Evolutionary conservation across 768 basidiomycete species (phyloP), one percentile per base, ranked within the genome.

Genomic region (Hortiboletus campestris): DNA sequence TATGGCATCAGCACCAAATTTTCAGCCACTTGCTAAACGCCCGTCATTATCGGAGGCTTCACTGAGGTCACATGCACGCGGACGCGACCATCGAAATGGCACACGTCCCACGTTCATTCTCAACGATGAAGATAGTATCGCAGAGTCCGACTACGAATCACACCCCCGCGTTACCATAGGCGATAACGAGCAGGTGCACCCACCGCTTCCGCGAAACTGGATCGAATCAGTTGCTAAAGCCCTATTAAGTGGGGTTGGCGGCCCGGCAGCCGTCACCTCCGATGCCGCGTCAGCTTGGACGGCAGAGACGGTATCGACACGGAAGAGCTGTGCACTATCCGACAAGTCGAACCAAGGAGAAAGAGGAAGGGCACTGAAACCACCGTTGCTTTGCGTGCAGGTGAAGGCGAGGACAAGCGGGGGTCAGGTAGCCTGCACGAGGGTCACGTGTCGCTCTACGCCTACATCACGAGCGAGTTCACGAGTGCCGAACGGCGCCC

Each of bases 201-300:
- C 84, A n/a, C 83, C 86, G 5, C 73, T 89, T 32, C 86, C 88
- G 4, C 67, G 76, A 9, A 81, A 81, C n/a, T 90, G 88, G 88
- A 72, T 89, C 22, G 84, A 86, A 64, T 80, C 76, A 2, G 85
- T 89, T n/a, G 78, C 86, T 10, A 82, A 78, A 51, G 86, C 86
- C 0, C 76, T 89, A 10, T 72, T 84, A n/a, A 78, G 78, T 43
- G 81, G 82, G 19, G 79, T 78, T 4, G 66, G 73, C 35, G 80
- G 75, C 5, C 47, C 63, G 73, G 56, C 51, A 0, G 46, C 45
- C 56, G 67, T 80, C 6, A 77, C 53, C 38, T 57, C 63, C 54
- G 57, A 62, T 50, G 46, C 68, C 41, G 68, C 62, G 10, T 73
- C 62, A 2, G 58, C 56, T 28, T 55, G 49, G 53, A 63, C 63